These are phyloP conservation scores for Picochlorum costavermella DNA, from an alignment of 139 green algal species.

Conservation along the genomic window DNA sequence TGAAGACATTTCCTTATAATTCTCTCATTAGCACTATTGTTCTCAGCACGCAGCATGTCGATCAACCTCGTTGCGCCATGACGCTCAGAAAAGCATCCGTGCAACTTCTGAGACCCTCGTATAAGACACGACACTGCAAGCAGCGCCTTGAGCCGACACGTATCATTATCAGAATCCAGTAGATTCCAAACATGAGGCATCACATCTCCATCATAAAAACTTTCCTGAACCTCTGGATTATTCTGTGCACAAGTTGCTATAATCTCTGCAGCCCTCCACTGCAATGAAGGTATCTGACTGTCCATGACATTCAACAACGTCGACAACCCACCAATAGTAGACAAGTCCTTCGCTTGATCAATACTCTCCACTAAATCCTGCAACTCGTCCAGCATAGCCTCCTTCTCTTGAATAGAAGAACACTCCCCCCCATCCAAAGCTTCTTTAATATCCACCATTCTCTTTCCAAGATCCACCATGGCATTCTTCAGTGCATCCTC, in stretches of 20 bases:
- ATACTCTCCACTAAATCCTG: conserved; percentile 70
- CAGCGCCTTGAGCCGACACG: conserved; percentile 36
- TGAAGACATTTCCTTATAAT: conserved; percentile 40
- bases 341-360: conserved; percentile 73
- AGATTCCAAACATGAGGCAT: conserved; percentile 50
- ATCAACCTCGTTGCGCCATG: conserved; percentile 8
- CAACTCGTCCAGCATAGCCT: conserved; percentile 72
- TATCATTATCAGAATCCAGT: conserved; percentile 30
- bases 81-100: conserved; percentile 6
- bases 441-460: conserved; percentile 66
- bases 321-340: conserved; percentile 68
- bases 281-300: conserved; percentile 38
- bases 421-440: conserved; percentile 23
- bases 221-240: conserved; percentile 67
- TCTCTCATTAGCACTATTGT: conserved; percentile 2
- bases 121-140: conserved; percentile 48
- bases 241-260: conserved; percentile 70
- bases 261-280: conserved; percentile 64
- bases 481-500: conserved; percentile 50
- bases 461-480: conserved; percentile 59
- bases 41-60: conserved; percentile 3
- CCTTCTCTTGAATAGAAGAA: conserved; percentile 31
- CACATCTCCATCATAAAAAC: conserved; percentile 55
- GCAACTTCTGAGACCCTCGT: conserved; percentile 6
- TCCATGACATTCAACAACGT: conserved; percentile 61